phyloP scores from a whole-genome alignment of 2,329 filamentous ascomycete species.

The Colletotrichum sp. region DNA sequence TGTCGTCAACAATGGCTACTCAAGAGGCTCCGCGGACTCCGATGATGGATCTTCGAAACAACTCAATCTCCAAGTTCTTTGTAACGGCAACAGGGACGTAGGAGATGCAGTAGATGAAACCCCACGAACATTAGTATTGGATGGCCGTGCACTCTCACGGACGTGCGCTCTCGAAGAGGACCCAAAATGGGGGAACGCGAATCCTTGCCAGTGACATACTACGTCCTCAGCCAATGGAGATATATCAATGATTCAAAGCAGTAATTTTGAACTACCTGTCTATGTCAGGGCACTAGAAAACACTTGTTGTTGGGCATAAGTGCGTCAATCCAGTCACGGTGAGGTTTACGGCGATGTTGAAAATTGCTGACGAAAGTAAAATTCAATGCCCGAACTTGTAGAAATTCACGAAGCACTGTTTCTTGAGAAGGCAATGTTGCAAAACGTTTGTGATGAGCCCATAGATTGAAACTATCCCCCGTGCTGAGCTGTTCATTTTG shows the following conservation, averaged over 20 bases:
- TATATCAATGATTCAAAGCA: background rate
- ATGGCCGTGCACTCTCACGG: background rate
- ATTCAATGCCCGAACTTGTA: fast-evolving
- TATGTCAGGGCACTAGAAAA: background rate
- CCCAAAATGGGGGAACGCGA: background rate
- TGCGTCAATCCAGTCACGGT: background rate
- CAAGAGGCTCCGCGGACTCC: background rate
- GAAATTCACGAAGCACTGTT: fast-evolving
- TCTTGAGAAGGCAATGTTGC: background rate
- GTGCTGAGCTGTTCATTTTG: background rate
- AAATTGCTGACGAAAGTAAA: background rate
- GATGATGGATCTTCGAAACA: background rate
- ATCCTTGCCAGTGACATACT: background rate
- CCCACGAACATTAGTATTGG: background rate
- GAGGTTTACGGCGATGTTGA: background rate
- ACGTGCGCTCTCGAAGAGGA: background rate
- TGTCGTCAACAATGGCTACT: background rate
- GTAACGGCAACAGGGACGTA: background rate
- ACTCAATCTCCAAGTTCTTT: background rate
- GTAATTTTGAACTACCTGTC: fast-evolving
- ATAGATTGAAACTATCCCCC: background rate
- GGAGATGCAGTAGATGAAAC: background rate
- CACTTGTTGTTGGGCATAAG: background rate
- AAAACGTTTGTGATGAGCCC: background rate
- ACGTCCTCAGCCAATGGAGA: background rate